phyloP scores from a whole-genome alignment of 2,329 filamentous ascomycete genomes.

The Leptographium galeiforme region DNA sequence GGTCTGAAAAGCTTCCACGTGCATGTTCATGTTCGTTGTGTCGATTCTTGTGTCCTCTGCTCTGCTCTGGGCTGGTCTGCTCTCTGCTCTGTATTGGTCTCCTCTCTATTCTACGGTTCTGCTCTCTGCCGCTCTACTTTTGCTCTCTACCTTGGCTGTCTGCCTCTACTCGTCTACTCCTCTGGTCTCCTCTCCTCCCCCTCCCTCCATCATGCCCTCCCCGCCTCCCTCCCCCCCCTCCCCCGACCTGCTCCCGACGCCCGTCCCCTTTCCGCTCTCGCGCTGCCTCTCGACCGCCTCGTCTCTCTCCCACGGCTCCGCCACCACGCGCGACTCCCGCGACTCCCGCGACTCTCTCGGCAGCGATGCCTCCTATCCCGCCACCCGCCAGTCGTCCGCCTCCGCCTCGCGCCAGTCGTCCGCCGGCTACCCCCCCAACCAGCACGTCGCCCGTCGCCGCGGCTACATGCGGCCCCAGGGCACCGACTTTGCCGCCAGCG shows the following conservation, averaged over 20 bases:
- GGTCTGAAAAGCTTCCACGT: no score
- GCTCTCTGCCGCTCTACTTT: neutral
- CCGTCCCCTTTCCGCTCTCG: constrained; percentile 26
- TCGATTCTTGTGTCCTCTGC: no score
- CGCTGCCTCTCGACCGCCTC: constrained; percentile 52
- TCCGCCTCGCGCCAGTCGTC: constrained; percentile 30
- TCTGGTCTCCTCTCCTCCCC: constrained; percentile 25
- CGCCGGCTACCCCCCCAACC: neutral
- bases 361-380: constrained; percentile 28
- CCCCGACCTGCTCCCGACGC: constrained; percentile 27
- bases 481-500: constrained; percentile 82
- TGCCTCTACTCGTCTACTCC: neutral
- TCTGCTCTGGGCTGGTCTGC: neutral
- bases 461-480: constrained; percentile 82
- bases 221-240: constrained; percentile 29
- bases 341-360: constrained; percentile 39
- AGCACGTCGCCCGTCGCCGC: constrained; percentile 37
- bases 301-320: constrained; percentile 42
- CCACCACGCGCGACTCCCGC: constrained; percentile 27
- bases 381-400: constrained; percentile 52
- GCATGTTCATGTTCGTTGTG: no score
- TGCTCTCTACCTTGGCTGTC: neutral
- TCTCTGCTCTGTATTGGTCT: neutral
- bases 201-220: constrained; percentile 50
- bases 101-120: no score